A percentile compares a stretch with the other conserved stretches of the same genome.
These are phyloP conservation scores for Nakazawaea anatomiae DNA, from an alignment of 805 yeast genomes.

Conservation along the genomic window DNA sequence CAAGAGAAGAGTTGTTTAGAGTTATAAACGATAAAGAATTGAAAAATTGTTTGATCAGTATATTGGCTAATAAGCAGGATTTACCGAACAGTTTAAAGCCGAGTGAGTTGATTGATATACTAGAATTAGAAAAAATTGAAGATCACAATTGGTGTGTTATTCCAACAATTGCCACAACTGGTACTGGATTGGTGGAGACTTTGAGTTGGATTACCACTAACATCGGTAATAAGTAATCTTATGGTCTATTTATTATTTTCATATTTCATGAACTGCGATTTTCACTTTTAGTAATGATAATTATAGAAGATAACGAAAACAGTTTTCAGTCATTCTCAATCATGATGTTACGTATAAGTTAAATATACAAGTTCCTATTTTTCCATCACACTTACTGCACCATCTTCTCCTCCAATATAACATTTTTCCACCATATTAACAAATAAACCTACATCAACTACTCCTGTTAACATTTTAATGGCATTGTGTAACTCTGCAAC, in stretches of 20 bases:
- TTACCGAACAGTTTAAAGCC: constrained; percentile 67
- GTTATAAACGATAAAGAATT: constrained; percentile 81
- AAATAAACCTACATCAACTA: constrained; percentile 94
- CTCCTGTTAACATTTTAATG: constrained; percentile 80
- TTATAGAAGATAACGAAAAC: too few relatives aligned
- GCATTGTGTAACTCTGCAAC: constrained; percentile 49
- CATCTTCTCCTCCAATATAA: constrained; percentile 85
- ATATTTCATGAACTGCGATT: not conserved
- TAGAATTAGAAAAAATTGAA: constrained; percentile 54
- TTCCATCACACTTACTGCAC: constrained; percentile 37
- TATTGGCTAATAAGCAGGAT: constrained; percentile 88
- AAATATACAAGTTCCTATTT: not conserved
- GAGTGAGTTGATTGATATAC: constrained; percentile 68
- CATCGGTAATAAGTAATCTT: constrained; percentile 23
- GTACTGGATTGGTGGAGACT: constrained; percentile 86
- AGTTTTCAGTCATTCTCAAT: too few relatives aligned
- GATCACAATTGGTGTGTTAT: constrained; percentile 87
- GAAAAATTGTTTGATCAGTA: constrained; percentile 70
- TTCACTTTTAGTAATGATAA: not conserved
- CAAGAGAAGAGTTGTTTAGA: constrained; percentile 69
- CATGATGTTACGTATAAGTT: too few relatives aligned
- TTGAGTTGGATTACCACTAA: constrained; percentile 79
- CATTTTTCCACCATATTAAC: constrained; percentile 68
- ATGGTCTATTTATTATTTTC: not conserved
- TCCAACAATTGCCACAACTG: constrained; percentile 85